phyloP scores from a whole-genome alignment of 306 rosid species.

The cucumber (Cucumis sativus) region Cucumber_9930_V3 NC_026660.2:11135001-11135500 shows the following conservation, averaged over 20 bases:
- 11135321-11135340: background rate
- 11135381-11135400: background rate
- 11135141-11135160: background rate
- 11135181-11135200: background rate
- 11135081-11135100: background rate
- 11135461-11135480: background rate
- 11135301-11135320: background rate
- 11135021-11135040: constrained; percentile 52
- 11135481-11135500: background rate
- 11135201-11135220: background rate
- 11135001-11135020: constrained; percentile 78
- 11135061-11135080: constrained; percentile 11
- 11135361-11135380: background rate
- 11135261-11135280: background rate
- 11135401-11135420: background rate
- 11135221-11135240: background rate
- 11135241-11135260: background rate
- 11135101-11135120: background rate
- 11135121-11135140: background rate
- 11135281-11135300: background rate
- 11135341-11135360: background rate
- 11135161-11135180: background rate
- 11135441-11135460: background rate
- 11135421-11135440: background rate
- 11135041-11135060: constrained; percentile 78